Evolutionary conservation across 495 filamentous ascomycete genomes (phyloP), one percentile per base, ranked within the genome.

Genomic region (Glarea lozoyensis): DNA sequence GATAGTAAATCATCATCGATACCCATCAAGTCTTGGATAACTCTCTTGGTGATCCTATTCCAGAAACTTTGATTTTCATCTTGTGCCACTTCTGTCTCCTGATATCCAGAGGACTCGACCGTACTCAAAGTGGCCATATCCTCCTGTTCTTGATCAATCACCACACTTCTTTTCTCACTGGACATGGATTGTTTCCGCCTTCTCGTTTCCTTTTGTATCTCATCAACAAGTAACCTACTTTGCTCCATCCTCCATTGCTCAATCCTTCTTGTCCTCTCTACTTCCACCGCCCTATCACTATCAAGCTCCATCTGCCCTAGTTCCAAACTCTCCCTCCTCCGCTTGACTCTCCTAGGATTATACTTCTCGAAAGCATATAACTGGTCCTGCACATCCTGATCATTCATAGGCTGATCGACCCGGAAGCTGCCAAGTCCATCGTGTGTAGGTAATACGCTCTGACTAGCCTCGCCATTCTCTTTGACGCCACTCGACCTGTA

Each of bases 211-310:
- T 72, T 79, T 60, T 88, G 83, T 35, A 98, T 88, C 59, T 95
- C 86, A 36, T 95, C 84, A 22, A 97, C 59, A 31, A 98, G 63
- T 13, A 82, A 75, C 47, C 72, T 72, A 53, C 87, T 94, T 59
- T 97, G 93, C 55, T 97, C 92, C 55, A 92, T 64, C 48, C 89
- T 72, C 92, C 92, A 98, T 32, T 76, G 69, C 60, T 96, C 86
- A 63, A 98, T 94, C 49, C 89, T 70, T 50, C 78, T 72, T 55
- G 79, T 83, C 37, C 83, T 78, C 34, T 94, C 86, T 10, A 69
- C 60, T 45, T 79, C 76, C 46, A 73, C 68, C 17, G 64, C 65
- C 21, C 73, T 72, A 31, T 78, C 73, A 35, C 69, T 70, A 47
- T 83, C 76, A n/a, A 77, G 45, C 44, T 75, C 70, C 23, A 69